Percentiles rank a stretch among this genome's conserved stretches.
These are phyloP conservation scores for Candida nitratophila DNA, from an alignment of 805 yeast species.

Conservation along the genomic window DNA sequence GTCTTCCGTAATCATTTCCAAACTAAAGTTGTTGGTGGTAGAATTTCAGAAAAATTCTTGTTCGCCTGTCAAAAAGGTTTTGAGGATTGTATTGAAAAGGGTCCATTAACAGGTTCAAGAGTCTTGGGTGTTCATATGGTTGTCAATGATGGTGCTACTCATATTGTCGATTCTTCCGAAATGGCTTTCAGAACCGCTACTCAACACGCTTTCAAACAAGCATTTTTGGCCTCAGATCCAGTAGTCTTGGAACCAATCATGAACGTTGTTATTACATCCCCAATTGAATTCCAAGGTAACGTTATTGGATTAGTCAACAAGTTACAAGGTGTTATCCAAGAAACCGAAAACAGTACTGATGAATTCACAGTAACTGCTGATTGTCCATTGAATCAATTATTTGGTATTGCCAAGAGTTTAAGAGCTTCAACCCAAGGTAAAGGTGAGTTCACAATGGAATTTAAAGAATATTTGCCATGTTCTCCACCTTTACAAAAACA, in stretches of 20 bases:
- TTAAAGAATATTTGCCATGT: constrained; percentile 86
- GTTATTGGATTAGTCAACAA: constrained; percentile 90
- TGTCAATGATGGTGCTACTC: constrained; percentile 95
- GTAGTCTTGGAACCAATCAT: constrained; percentile 93
- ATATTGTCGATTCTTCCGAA: constrained; percentile 95
- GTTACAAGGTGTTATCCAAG: constrained; percentile 84
- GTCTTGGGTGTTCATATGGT: constrained; percentile 92
- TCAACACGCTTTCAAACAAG: constrained; percentile 83
- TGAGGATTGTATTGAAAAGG: constrained; percentile 90
- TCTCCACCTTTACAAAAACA: constrained; percentile 86
- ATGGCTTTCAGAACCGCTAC: constrained; percentile 93
- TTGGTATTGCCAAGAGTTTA: constrained; percentile 90
- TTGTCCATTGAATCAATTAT: constrained; percentile 93
- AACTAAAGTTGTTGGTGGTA: constrained; percentile 92
- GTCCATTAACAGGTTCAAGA: constrained; percentile 92
- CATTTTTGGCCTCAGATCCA: constrained; percentile 78
- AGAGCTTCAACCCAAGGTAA: constrained; percentile 98
- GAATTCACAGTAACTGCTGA: constrained; percentile 92
- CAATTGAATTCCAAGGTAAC: constrained; percentile 91
- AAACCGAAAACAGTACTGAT: constrained; percentile 89
- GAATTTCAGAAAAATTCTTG: constrained; percentile 90
- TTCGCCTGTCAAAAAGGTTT: constrained; percentile 94
- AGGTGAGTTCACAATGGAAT: constrained; percentile 95
- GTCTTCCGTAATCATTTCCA: constrained; percentile 60
- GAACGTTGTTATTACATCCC: constrained; percentile 90